Evolutionary conservation across 2,329 filamentous ascomycete species (phyloP).

Genomic region (Metarhizium rileyi): DNA sequence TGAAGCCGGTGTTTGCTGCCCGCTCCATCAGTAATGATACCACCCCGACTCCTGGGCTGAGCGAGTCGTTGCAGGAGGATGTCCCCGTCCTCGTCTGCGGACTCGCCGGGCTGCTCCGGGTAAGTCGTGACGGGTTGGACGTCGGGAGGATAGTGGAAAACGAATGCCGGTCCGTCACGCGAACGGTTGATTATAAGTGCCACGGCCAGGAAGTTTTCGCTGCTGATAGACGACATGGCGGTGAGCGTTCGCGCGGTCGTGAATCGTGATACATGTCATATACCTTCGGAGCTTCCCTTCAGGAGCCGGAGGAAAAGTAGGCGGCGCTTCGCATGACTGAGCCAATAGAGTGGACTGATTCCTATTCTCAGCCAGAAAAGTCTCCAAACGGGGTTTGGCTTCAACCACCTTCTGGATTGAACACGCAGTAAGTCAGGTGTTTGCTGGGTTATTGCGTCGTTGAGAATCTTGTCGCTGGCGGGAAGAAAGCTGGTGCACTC

Average conservation of each 20-base stretch:
- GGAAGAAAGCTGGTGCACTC: not conserved
- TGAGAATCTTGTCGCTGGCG: not conserved
- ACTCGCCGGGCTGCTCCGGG: conserved; percentile 20
- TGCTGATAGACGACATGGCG: conserved; percentile 40
- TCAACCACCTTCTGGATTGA: not conserved
- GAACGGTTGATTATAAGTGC: conserved; percentile 66
- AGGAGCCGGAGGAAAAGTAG: not conserved
- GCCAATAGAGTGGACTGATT: not conserved
- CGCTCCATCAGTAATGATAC: conserved; percentile 22
- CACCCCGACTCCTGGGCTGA: conserved; percentile 23
- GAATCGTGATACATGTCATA: not conserved
- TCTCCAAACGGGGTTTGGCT: not conserved
- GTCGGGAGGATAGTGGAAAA: conserved; percentile 78
- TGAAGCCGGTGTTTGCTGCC: conserved; percentile 39
- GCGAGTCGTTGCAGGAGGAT: conserved; percentile 37
- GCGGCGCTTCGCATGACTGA: not conserved
- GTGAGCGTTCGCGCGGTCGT: not conserved
- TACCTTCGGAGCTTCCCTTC: not conserved
- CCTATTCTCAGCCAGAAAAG: not conserved
- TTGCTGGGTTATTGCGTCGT: not conserved
- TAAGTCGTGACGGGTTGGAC: conserved; percentile 29
- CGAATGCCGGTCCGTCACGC: conserved; percentile 68
- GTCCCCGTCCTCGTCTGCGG: conserved; percentile 34
- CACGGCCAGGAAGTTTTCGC: conserved; percentile 55
- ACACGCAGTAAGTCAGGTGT: not conserved